Base-by-base conservation (phyloP, 805 yeast species). In the Candida lessepsii region DNA sequence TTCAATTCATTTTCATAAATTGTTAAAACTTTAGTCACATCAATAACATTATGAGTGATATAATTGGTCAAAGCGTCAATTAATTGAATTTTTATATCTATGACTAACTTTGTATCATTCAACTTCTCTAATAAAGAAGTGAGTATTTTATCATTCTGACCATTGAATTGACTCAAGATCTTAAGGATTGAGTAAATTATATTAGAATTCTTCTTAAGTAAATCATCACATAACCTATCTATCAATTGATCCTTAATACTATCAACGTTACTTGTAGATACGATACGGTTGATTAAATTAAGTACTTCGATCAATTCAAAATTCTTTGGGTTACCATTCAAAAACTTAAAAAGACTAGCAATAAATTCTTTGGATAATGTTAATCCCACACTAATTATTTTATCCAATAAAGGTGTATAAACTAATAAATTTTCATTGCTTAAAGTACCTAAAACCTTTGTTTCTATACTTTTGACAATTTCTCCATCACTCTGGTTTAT, bases 391-490 rank as follows among this genome's bases (percentile, higher is more conserved):
- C 9, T 10, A 9, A 42, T 13, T 5, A 45, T 8, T 9, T 41
- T 31, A 18, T 47, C 51, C 20, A 45, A 34, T 8, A 47, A 37
- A 10, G 37, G 27, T 11, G 41, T 29, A 15, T 39, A 44, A 7
- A 23, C 29, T 27, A 42, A 30, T 11, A 42, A 25, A 24, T 23
- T 42, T 31, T 47, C 47, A 21, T 44, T 47, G n/a, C 20, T 35
- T 27, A 47, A 52, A 9, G 49, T 52, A 14, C 46, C 40, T 17
- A 60, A 44, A 19, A 70, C 54, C 36, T 58, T 62, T 11, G 57
- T 50, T 39, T 60, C 50, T 19, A 50, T 35, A 5, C n/a, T 9
- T 7, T 16, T 27, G 4, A 33, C 17, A 9, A 29, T 10, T 8
- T 23, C 28, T 10, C 10, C n/a, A 10, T 40, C 44, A 1, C 25